Conservation (phyloP, 768 basidiomycete species). For the Naganishia kalamii region DNA sequence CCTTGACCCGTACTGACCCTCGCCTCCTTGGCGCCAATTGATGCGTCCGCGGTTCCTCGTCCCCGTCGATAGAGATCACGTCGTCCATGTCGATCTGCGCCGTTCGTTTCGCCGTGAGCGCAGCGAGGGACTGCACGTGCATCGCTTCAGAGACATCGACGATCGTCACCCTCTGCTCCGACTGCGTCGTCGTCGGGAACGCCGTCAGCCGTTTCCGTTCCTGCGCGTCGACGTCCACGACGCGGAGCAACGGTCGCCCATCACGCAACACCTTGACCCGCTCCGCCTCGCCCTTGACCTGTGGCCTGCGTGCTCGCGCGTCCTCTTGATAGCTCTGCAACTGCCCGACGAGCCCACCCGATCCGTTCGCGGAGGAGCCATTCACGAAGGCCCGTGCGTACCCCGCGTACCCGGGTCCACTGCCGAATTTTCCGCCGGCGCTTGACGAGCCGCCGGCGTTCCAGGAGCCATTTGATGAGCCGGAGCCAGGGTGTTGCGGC, state of each 20-base stretch:
- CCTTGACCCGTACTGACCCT: no score
- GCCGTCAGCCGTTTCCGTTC: neutral
- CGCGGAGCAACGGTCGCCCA: neutral
- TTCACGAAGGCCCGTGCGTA: neutral
- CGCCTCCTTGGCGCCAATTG: no score
- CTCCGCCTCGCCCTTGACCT: neutral
- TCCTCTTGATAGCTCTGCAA: neutral
- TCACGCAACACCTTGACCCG: slow-evolving; percentile 1
- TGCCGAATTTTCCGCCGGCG: neutral
- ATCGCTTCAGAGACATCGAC: neutral
- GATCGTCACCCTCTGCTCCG: neutral
- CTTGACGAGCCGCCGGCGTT: slow-evolving; percentile 27
- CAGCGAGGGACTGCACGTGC: neutral
- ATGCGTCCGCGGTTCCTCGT: no score
- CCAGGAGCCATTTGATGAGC: slow-evolving; percentile 18
- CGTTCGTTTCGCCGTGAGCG: neutral
- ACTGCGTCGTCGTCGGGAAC: neutral
- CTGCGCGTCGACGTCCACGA: neutral
- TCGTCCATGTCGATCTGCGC: neutral
- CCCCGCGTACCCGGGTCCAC: neutral
- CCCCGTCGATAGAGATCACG: neutral
- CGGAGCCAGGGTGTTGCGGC: neutral
- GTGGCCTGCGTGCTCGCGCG: neutral
- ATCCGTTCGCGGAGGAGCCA: neutral
- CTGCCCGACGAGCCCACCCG: slow-evolving; percentile 22